Base-by-base conservation (phyloP, 345 rosid genomes). In the Lepidium sativum region DNA sequence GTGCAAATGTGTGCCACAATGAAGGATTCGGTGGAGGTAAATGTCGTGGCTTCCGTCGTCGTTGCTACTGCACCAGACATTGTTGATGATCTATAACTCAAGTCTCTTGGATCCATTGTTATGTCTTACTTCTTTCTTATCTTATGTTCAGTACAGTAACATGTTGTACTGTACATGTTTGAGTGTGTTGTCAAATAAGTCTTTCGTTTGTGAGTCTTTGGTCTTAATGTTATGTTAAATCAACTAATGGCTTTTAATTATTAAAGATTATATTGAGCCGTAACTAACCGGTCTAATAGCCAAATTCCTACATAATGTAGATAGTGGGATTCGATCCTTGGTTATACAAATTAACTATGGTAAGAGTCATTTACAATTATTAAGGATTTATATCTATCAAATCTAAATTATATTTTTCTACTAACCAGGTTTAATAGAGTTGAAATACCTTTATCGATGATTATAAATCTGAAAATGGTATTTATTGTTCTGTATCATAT, bases 31-130 rank as follows among this genome's bases (percentile, higher is more conserved):
- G 12, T 20, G 75, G 78, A 4, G 87, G 85, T 54, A 10, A 5
- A 0, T 84, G 87, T 54, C 60, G 71, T 11, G 83, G 89, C 1
- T 33, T 82, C 51, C 76, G 83, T 52, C 80, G 79, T 43, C 85
- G 82, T 39, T 84, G 85, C 68, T 82, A 41, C 70, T 78, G 84
- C 70, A 74, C 85, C 43, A 63, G 57, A 67, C 40, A 47, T 7
- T 82, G 85, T 39, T 82, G 65, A 74, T 73, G 1, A 17, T 59
- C 16, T 23, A 21, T 34, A 6, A 51, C 15, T 16, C 55, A 25
- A 44, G 12, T 17, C 6, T 39, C 37, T 18, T 39, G 27, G 53
- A 29, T 40, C 52, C 15, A 51, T 33, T 21, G 2, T 40, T 43
- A 15, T 23, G 27, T 55, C 29, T 71, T 37, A 6, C 53, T 64